These are phyloP conservation scores for Saccharomycopsis guyanensis DNA, from an alignment of 805 yeast species.

Conservation along the genomic window DNA sequence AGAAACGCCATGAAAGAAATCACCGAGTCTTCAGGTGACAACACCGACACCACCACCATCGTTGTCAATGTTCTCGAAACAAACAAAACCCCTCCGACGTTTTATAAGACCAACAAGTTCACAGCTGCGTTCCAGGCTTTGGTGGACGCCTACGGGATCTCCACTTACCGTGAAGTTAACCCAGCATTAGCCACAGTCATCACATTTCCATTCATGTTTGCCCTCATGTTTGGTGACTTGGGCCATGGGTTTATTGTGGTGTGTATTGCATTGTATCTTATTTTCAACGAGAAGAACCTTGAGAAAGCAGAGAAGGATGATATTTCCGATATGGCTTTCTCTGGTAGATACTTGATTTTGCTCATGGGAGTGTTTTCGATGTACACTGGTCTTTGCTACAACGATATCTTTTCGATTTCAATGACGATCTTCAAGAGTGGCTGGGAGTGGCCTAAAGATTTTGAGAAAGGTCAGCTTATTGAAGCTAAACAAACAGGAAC, in stretches of 20 bases:
- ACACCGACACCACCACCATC: constrained; percentile 32
- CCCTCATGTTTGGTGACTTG: constrained; percentile 97
- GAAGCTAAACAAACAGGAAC: constrained; percentile 54
- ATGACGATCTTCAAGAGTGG: constrained; percentile 84
- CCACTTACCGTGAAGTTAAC: constrained; percentile 89
- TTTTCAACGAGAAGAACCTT: constrained; percentile 65
- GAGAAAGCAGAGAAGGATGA: constrained; percentile 67
- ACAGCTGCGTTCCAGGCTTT: constrained; percentile 89
- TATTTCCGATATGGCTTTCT: constrained; percentile 91
- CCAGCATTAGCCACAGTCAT: constrained; percentile 93
- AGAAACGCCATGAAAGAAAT: constrained; percentile 59
- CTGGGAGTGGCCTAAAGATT: constrained; percentile 85
- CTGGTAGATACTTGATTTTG: constrained; percentile 84
- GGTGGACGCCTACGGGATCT: constrained; percentile 92
- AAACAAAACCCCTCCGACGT: constrained; percentile 87
- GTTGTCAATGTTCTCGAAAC: constrained; percentile 57
- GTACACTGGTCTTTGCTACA: constrained; percentile 90
- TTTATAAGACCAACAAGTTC: constrained; percentile 88
- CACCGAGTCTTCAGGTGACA: constrained; percentile 37
- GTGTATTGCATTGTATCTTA: constrained; percentile 62
- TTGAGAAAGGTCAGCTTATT: constrained; percentile 61
- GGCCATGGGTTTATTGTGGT: constrained; percentile 90
- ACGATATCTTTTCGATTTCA: constrained; percentile 87
- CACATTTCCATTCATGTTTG: constrained; percentile 97
- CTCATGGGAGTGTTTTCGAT: constrained; percentile 94